Evolutionary conservation across 2,329 filamentous ascomycete species (phyloP), one percentile per base, ranked within the genome.

Genomic region (Cladosporium austrohemisphaericum): DNA sequence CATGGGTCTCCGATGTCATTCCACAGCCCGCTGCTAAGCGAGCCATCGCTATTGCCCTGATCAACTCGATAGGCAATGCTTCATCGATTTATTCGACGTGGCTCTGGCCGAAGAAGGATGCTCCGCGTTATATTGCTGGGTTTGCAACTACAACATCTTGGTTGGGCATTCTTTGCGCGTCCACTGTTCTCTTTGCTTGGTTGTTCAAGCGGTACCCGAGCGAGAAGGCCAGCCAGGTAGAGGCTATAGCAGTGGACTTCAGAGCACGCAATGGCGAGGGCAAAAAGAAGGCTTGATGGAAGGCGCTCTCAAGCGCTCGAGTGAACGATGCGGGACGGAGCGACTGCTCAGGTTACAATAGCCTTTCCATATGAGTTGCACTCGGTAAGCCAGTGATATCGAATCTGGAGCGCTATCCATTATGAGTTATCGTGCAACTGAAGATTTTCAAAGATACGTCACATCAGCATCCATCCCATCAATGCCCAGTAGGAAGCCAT

Each of bases 1-100:
- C 76, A 0, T 80, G 77, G 77, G 79, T 80, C 57, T 73, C 71
- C 38, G 56, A 56, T 8, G 52, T 53, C 6, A 54, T 60, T 32
- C 46, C 53, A 2, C 50, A 55, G 5, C 60, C 60, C 4, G 60
- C 57, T 13, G 60, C 58, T 11, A 62, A 60, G 37, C 54, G 60
- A 46, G 59, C 60, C n/a, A 60, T 58, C 0, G 58, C 60, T 10
- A 54, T 64, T n/a, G 62, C 57, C 6, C 25, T 61, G 28, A 55
- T 62, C 36, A 63, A 63, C 43, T 59, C 59, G 5, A 56, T 53
- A 23, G 50, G 53, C 8, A 57, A 60, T 46, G 40, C 40, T 1
- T 41, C 40, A 2, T 41, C 40, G 11, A 41, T 41, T 18, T 41
- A 41, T 13, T 28, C 40, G 2, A 41, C 40, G 5, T 41, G 40